Base-by-base conservation (phyloP, 441 rosid genomes). In the Mallotus repandus region DNA sequence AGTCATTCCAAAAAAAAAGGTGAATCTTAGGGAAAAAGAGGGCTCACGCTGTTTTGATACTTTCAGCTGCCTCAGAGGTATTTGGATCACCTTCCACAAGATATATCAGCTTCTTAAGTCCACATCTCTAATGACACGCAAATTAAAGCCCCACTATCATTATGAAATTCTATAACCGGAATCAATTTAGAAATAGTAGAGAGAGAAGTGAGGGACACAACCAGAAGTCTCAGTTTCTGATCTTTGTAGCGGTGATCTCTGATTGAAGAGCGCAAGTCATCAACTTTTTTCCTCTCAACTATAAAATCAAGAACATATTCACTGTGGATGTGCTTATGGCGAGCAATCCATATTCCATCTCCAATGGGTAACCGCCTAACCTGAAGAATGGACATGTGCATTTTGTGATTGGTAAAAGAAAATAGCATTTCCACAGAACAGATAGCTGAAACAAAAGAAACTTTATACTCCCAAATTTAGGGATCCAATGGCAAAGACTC, bases 241-340 rank as follows among this genome's bases (percentile, higher is more conserved):
- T 95, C 97, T 70, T 82, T 93, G 69, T 95, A 95, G 48, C 99
- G 97, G 70, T 89, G 88, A 78, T 93, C 99, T 78, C 94, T 83
- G 62, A 95, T 95, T 41, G 99, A 95, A 15, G 88, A 88, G 58
- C 95, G 92, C 76, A 95, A 72, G 73, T 95, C 98, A 76, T 86
- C 91, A 74, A 95, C 83, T 5, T 86, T 91, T 87, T 95, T 93
- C 84, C 99, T 87, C 84, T 95, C 97, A 71, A 91, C 97, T 77
- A 95, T 88, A 81, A 91, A 91, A 86, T 95, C 99, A 68, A 91
- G 93, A 83, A 93, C 95, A 82, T 90, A 91, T 77, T 95, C 99
- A 60, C 72, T 75, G 56, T 59, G 74, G 60, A 80, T 74, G 79
- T 77, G 81, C 63, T 89, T 95, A 73, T 95, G 97, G 75, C 86